A percentile compares a stretch with the other conserved stretches of the same genome.
Conservation (phyloP, 2,329 filamentous ascomycete species). For the Gnomoniopsis smithogilvyi region DNA sequence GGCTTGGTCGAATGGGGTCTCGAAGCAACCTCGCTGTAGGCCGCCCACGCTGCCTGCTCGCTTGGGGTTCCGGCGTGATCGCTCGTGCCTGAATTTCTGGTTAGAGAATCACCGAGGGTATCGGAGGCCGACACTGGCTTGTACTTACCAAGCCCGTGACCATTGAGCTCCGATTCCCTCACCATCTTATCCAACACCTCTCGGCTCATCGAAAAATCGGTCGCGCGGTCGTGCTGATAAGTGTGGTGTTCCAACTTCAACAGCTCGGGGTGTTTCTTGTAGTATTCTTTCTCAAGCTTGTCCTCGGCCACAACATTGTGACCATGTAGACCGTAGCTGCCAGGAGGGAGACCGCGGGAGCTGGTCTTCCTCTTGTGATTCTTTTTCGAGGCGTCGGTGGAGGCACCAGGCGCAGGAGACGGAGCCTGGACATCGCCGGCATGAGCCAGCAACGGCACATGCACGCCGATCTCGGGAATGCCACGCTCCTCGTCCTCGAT, state of each 20-base stretch:
- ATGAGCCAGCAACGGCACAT: constrained; percentile 90
- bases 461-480: constrained; percentile 87
- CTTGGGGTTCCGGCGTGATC: constrained; percentile 72
- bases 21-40: constrained; percentile 78
- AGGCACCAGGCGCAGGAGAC: constrained; percentile 63
- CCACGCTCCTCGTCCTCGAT: constrained; percentile 74
- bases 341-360: constrained; percentile 70
- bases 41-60: constrained; percentile 87
- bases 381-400: constrained; percentile 35
- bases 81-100: constrained; percentile 52
- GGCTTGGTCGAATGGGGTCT: constrained; percentile 45
- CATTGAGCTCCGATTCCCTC: constrained; percentile 60
- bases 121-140: not conserved
- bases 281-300: constrained; percentile 88
- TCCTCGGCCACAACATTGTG: constrained; percentile 75
- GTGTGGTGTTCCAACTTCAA: constrained; percentile 68
- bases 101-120: constrained; percentile 23
- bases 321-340: constrained; percentile 89
- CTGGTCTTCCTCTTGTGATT: constrained; percentile 72
- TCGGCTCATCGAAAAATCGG: constrained; percentile 82
- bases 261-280: constrained; percentile 84
- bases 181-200: constrained; percentile 90
- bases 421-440: constrained; percentile 96
- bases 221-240: constrained; percentile 52
- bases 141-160: constrained; percentile 48